A percentile compares a stretch with the other conserved stretches of the same genome.
phyloP scores from a whole-genome alignment of 192 early-diverging fungal species.

The Podochytrium sp. region DNA sequence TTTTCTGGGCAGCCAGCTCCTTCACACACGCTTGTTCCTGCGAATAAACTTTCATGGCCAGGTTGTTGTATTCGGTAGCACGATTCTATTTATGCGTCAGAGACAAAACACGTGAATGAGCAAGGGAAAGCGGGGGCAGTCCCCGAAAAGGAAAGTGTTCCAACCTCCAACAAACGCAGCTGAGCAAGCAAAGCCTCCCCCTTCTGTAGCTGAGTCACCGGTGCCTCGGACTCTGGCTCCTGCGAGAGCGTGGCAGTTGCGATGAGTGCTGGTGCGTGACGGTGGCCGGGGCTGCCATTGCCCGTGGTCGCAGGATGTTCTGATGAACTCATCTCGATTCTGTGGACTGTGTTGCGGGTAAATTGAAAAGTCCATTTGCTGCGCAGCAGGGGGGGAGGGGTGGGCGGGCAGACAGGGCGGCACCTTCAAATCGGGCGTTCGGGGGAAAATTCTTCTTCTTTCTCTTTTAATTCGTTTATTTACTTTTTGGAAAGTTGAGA shows the following conservation, averaged over 20 bases:
- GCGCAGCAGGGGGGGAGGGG: neutral
- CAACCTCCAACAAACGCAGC: too few relatives aligned
- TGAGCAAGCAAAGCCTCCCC: neutral
- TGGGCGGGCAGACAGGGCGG: neutral
- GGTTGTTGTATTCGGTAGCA: constrained; percentile 39
- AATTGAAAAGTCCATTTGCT: neutral
- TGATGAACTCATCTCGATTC: too few relatives aligned
- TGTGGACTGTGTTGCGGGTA: neutral
- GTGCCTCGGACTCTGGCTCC: too few relatives aligned
- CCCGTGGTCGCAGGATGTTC: too few relatives aligned
- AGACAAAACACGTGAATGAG: too few relatives aligned
- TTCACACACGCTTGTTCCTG: constrained; percentile 40
- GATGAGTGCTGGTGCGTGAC: too few relatives aligned
- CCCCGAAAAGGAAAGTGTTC: neutral
- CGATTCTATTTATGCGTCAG: constrained; percentile 23
- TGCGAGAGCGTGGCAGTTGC: too few relatives aligned
- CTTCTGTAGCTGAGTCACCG: neutral
- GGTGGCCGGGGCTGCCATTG: too few relatives aligned
- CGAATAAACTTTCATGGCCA: constrained; percentile 40
- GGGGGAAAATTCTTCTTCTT: too few relatives aligned
- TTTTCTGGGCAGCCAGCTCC: constrained; percentile 29
- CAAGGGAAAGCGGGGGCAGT: neutral
- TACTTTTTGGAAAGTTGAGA: too few relatives aligned
- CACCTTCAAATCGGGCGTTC: neutral
- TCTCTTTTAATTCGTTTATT: too few relatives aligned